A percentile compares a stretch with the other conserved stretches of the same genome.
phyloP scores from a whole-genome alignment of 2,329 filamentous ascomycete genomes.

The Myotisia sp. region DNA sequence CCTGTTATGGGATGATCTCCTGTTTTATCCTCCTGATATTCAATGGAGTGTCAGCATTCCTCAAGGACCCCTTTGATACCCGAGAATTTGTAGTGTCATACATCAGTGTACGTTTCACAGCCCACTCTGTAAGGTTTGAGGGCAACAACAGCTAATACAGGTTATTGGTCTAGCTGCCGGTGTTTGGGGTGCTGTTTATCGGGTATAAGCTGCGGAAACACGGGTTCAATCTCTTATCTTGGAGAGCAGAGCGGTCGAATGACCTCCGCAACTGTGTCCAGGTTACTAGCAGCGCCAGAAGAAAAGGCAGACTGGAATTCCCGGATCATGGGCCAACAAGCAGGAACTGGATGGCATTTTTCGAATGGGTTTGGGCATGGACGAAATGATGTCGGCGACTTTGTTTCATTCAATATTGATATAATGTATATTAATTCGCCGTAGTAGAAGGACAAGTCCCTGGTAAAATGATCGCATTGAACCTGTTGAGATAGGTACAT shows the following conservation, averaged over 20 bases:
- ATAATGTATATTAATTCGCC: too few species aligned
- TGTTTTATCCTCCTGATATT: constrained; percentile 13
- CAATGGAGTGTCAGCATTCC: constrained; percentile 12
- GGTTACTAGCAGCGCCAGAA: constrained; percentile 15
- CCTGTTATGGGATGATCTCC: constrained; percentile 15
- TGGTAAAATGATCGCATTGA: too few species aligned
- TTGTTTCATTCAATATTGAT: too few species aligned
- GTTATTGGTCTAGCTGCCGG: constrained; percentile 18
- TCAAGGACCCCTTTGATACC: constrained; percentile 21
- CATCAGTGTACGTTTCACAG: constrained; percentile 22
- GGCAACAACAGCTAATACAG: not conserved
- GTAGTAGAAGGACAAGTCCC: too few species aligned
- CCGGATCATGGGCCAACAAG: constrained; percentile 22
- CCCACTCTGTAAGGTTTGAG: not conserved
- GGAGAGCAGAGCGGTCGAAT: constrained; percentile 24
- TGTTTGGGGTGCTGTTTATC: constrained; percentile 25
- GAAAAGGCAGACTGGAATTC: constrained; percentile 26
- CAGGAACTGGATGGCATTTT: constrained; percentile 19
- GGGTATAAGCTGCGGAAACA: constrained; percentile 29
- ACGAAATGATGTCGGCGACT: too few species aligned
- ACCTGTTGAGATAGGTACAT: too few species aligned
- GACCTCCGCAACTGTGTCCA: constrained; percentile 27
- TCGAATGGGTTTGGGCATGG: constrained; percentile 28
- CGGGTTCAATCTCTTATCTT: constrained; percentile 20
- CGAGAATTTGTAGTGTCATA: constrained; percentile 28